These are phyloP conservation scores for Suillus hirtellus DNA, from an alignment of 768 basidiomycete genomes.

Conservation along the genomic window DNA sequence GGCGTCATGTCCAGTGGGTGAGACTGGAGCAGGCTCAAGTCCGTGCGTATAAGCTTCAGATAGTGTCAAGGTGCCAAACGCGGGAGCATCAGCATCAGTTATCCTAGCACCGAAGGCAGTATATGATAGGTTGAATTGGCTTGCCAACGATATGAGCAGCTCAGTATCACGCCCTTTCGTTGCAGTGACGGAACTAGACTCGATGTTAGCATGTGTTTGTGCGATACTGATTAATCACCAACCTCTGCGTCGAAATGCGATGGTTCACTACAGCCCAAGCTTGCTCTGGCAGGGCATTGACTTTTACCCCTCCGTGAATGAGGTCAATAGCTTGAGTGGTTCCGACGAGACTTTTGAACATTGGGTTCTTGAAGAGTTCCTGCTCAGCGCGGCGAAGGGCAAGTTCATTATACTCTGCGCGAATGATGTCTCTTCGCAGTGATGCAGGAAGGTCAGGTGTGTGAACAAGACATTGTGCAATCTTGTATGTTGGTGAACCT, in stretches of 20 bases:
- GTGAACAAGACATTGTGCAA: constrained; percentile 68
- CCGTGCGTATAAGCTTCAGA: constrained; percentile 46
- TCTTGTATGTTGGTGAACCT: constrained; percentile 56
- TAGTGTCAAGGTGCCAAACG: constrained; percentile 50
- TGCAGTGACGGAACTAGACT: constrained; percentile 39
- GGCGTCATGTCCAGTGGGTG: constrained; percentile 38
- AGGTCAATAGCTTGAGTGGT: constrained; percentile 78
- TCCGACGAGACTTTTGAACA: constrained; percentile 47
- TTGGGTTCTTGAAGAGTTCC: constrained; percentile 40
- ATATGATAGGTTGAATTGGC: constrained; percentile 57
- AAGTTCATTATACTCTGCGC: constrained; percentile 48
- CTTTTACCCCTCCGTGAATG: constrained; percentile 59
- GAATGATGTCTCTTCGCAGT: constrained; percentile 48
- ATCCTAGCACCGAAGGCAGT: constrained; percentile 53
- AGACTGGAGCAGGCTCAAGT: constrained; percentile 71
- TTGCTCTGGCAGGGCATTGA: constrained; percentile 83
- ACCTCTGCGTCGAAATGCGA: constrained; percentile 65
- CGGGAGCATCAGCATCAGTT: constrained; percentile 33
- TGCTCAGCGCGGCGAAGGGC: constrained; percentile 54
- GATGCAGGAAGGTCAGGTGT: constrained; percentile 51
- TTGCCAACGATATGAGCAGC: constrained; percentile 47
- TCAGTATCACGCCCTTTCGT: constrained; percentile 44
- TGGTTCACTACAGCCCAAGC: constrained; percentile 73
- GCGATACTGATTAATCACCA: constrained; percentile 11
- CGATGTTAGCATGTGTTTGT: background rate